Percentiles rank a stretch among this genome's conserved stretches.
Evolutionary conservation across 768 basidiomycete species (phyloP).

Genomic region (Kwoniella sp.): DNA sequence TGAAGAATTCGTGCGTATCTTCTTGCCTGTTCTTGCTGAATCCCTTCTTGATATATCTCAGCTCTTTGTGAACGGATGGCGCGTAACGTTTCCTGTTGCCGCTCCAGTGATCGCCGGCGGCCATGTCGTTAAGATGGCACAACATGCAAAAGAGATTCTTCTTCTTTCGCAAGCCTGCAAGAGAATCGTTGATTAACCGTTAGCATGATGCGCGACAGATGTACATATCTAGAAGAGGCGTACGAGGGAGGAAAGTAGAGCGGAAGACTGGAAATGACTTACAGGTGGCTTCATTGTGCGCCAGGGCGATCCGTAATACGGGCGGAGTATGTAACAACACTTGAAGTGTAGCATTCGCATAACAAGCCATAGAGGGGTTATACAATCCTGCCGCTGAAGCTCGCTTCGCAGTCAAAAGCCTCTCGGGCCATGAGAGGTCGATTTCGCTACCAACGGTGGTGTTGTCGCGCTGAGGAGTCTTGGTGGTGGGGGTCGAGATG

Average conservation of each 20-base stretch:
- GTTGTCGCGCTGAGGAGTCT: slow-evolving; percentile 7
- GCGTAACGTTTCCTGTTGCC: slow-evolving; percentile 64
- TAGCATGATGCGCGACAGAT: no score
- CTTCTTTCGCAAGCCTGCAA: slow-evolving; percentile 1
- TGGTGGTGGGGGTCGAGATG: neutral
- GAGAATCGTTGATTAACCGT: no score
- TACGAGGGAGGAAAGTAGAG: no score
- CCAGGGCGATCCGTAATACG: slow-evolving; percentile 56
- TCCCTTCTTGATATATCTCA: slow-evolving; percentile 86
- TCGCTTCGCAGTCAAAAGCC: slow-evolving; percentile 12
- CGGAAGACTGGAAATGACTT: slow-evolving; percentile 57
- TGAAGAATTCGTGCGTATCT: slow-evolving; percentile 95
- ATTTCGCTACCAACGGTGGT: neutral
- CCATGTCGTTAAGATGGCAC: slow-evolving; percentile 65
- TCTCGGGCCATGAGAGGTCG: slow-evolving; percentile 33
- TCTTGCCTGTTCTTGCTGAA: slow-evolving; percentile 91
- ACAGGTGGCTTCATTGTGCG: slow-evolving; percentile 62
- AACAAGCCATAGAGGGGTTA: slow-evolving; percentile 93
- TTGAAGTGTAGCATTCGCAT: slow-evolving; percentile 91
- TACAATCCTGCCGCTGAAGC: slow-evolving; percentile 62
- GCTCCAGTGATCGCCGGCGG: slow-evolving; percentile 59
- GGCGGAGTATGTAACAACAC: slow-evolving; percentile 91
- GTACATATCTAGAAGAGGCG: no score
- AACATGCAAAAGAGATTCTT: slow-evolving; percentile 36
- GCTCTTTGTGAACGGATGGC: slow-evolving; percentile 64